phyloP scores from a whole-genome alignment of 305 asterid genomes.

The Ajuga reptans region DNA sequence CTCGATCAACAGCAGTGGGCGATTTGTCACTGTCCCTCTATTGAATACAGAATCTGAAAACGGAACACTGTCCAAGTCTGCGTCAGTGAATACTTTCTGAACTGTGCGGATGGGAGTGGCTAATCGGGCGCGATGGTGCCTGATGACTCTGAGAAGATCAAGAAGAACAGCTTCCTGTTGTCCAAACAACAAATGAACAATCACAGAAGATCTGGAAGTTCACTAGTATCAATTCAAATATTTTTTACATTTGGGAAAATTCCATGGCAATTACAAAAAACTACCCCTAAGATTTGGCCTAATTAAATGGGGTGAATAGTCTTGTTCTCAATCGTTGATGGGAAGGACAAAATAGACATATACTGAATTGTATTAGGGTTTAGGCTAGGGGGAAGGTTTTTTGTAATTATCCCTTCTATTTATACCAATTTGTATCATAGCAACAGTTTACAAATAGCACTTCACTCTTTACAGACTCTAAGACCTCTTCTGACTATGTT shows the following conservation, averaged over 20 bases:
- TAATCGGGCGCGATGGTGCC: slow-evolving; percentile 89
- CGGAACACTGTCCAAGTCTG: slow-evolving; percentile 73
- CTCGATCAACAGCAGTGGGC: slow-evolving; percentile 61
- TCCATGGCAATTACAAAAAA: too few species aligned
- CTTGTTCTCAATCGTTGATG: too few species aligned
- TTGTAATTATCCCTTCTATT: background rate
- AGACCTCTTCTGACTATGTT: background rate
- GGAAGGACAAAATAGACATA: too few species aligned
- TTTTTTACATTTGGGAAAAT: too few species aligned
- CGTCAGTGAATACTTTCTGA: slow-evolving; percentile 67
- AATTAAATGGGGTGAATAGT: too few species aligned
- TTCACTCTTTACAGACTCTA: background rate
- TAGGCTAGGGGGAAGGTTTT: background rate
- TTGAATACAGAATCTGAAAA: slow-evolving; percentile 53
- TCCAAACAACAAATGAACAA: slow-evolving; percentile 17
- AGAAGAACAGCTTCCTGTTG: slow-evolving; percentile 74
- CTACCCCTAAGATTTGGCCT: too few species aligned
- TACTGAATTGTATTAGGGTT: too few species aligned
- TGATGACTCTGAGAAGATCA: slow-evolving; percentile 87
- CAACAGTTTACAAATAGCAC: background rate
- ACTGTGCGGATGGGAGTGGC: slow-evolving; percentile 99
- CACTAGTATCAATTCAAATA: background rate
- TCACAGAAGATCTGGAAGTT: background rate
- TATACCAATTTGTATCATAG: background rate
- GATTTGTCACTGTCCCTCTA: slow-evolving; percentile 46